Evolutionary conservation across 768 basidiomycete genomes (phyloP), one percentile per base, ranked within the genome.

Genomic region (Boletellus ananiceps): DNA sequence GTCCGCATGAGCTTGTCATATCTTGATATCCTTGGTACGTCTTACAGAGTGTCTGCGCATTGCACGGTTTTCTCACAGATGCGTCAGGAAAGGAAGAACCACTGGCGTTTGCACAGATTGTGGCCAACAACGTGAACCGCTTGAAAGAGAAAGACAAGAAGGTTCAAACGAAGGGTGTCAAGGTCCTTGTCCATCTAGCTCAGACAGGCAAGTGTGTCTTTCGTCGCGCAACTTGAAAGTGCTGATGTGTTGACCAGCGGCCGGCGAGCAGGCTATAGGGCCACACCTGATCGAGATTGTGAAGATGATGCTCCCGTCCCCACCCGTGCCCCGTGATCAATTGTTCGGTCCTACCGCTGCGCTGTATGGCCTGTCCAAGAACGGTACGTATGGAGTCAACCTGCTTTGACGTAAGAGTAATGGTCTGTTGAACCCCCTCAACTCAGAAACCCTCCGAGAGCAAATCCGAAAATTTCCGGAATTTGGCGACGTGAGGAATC

Each of bases 21-120:
- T 14, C 47, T 62, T 47, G 57, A 62, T 11, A 61, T 59, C 23
- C 58, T 54, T 36, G 45, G 62, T 64, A 29, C 11, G 55, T 41
- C 23, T 12, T 21, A 18, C 2, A 7, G 29, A 8, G 9, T 29
- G 29, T 29, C 29, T 29, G 29, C 8, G 11, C 11, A 1, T 2
- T 29, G 11, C 29, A 29, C 29, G 29, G 11, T 9, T 9, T 8
- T 1, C 11, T 29, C 29, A 19, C 19, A 11, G 29, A 29, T 29
- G 29, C 29, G 7, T 7, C 8, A 29, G 29, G 29, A 11, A 29
- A 11, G 29, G 29, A 29, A 29, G 29, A 29, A 29, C 11, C 29
- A 29, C 18, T 40, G 44, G 32, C 23, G 21, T 12, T 29, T 1
- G 8, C 8, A 2, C 9, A 21, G 3, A 40, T 53, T 9, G 52